Percentiles rank a stretch among this genome's conserved stretches.
Conservation (phyloP, 2,329 filamentous ascomycete genomes). For the Escovopsis sp. region DNA sequence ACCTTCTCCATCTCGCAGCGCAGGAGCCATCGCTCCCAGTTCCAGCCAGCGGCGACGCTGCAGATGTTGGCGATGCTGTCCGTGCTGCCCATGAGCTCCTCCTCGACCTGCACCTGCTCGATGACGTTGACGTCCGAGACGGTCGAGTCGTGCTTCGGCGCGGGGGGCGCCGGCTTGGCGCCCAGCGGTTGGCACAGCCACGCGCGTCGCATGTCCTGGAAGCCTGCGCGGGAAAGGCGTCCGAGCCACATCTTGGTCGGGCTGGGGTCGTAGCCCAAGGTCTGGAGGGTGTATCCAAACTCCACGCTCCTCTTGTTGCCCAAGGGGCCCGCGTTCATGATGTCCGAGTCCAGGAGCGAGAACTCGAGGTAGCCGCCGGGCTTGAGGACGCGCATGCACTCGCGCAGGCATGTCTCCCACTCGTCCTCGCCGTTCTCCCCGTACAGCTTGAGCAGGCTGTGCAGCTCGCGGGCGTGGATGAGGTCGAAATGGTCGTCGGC, state of each 20-base stretch:
- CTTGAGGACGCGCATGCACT: slow-evolving; percentile 84
- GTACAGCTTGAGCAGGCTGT: slow-evolving; percentile 64
- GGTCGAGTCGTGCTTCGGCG: slow-evolving; percentile 20
- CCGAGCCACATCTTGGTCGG: slow-evolving; percentile 70
- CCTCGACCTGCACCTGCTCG: slow-evolving; percentile 18
- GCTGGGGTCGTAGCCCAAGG: slow-evolving; percentile 73
- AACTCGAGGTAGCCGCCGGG: slow-evolving; percentile 90
- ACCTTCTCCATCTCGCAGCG: slow-evolving; percentile 71
- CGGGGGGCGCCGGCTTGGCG: slow-evolving; percentile 19
- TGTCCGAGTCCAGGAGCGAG: slow-evolving; percentile 73
- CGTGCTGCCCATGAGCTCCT: slow-evolving; percentile 47
- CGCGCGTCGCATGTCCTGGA: slow-evolving; percentile 63
- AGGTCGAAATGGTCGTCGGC: slow-evolving; percentile 76
- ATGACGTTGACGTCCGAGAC: slow-evolving; percentile 25
- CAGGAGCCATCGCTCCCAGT: slow-evolving; percentile 93
- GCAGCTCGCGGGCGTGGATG: slow-evolving; percentile 75
- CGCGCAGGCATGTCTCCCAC: slow-evolving; percentile 69
- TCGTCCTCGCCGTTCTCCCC: slow-evolving; percentile 60
- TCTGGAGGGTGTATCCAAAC: slow-evolving; percentile 80
- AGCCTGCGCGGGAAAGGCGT: slow-evolving; percentile 60
- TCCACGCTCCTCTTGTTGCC: slow-evolving; percentile 76
- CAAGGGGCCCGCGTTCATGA: slow-evolving; percentile 68
- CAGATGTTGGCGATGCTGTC: slow-evolving; percentile 59
- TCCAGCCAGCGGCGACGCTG: slow-evolving; percentile 72
- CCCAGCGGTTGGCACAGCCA: slow-evolving; percentile 88